These are phyloP conservation scores for Rubia occidens DNA, from an alignment of 305 asterid species.

Conservation along the genomic window DNA sequence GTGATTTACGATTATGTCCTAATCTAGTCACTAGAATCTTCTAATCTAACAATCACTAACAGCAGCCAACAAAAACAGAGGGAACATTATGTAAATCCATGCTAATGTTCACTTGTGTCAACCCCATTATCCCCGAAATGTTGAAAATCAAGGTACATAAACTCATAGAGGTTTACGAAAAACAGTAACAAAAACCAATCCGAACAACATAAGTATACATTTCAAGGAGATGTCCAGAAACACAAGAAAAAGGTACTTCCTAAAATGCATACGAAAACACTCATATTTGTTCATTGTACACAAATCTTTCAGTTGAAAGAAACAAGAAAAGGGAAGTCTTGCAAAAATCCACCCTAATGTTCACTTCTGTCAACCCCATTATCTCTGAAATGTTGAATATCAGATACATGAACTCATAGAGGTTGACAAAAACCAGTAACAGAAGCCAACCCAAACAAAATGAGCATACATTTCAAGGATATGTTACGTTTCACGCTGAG, in stretches of 20 bases:
- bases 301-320: background rate
- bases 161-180: background rate
- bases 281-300: background rate
- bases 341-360: conserved; percentile 51
- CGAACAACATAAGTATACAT: background rate
- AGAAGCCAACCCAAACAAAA: background rate
- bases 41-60: background rate
- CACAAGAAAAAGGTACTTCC: too few relatives aligned
- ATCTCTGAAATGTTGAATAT: too few relatives aligned
- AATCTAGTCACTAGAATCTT: too few relatives aligned
- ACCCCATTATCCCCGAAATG: background rate
- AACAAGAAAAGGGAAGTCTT: conserved; percentile 6
- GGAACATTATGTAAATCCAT: conserved; percentile 47
- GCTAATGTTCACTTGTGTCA: conserved; percentile 23
- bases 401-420: background rate
- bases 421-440: background rate
- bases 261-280: background rate
- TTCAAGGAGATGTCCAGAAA: background rate
- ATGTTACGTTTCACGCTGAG: background rate
- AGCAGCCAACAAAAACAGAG: conserved; percentile 23
- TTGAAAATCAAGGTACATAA: too few relatives aligned
- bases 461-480: background rate
- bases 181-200: background rate
- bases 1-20: too few relatives aligned
- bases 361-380: background rate